Evolutionary conservation across 164 flowering plant genomes (phyloP).

Genomic region (Cinnamomum chago): DNA sequence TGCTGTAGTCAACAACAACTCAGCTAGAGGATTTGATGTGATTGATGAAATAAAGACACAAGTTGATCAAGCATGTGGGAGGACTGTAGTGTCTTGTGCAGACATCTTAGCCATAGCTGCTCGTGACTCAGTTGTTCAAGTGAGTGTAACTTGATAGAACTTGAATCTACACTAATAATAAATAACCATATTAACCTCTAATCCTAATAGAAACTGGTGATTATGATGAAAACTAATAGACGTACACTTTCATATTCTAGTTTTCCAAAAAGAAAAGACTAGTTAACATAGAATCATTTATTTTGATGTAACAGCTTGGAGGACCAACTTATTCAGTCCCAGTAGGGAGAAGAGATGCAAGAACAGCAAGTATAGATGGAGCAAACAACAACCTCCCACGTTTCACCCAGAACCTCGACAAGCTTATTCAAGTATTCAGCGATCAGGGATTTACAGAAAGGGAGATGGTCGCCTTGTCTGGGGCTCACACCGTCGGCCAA

Average conservation of each 20-base stretch:
- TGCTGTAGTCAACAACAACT: conserved; percentile 6
- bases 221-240: too few species aligned
- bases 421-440: background rate
- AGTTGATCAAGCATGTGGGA: conserved; percentile 25
- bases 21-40: conserved; percentile 16
- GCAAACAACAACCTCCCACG: background rate
- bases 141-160: background rate
- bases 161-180: too few species aligned
- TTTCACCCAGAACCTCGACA: background rate
- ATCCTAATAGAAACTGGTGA: background rate
- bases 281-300: background rate
- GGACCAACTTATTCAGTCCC: conserved; percentile 35
- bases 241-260: too few species aligned
- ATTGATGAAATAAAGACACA: conserved; percentile 21
- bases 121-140: conserved; percentile 1
- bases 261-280: too few species aligned
- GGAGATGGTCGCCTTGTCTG: conserved; percentile 1
- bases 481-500: background rate
- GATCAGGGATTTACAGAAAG: background rate
- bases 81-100: conserved; percentile 25
- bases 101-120: conserved; percentile 12
- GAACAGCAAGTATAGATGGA: background rate
- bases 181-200: background rate
- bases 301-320: conserved; percentile 25
- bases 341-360: conserved; percentile 35